phyloP scores from a whole-genome alignment of 257 asterid genomes.

The Jacaranda copaia region DNA sequence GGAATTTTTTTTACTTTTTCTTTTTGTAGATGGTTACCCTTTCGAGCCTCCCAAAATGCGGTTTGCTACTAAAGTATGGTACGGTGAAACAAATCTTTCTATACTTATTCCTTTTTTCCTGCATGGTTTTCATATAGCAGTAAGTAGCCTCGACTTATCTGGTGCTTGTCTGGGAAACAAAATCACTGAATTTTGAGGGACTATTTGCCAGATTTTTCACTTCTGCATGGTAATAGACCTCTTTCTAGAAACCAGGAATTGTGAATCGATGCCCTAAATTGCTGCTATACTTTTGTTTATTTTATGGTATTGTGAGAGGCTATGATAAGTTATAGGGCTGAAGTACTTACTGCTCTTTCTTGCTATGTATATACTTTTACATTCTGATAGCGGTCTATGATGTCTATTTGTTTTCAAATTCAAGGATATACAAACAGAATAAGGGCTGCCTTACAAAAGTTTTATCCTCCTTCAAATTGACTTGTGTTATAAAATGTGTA shows the following conservation, averaged over 20 bases:
- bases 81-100: constrained; percentile 45
- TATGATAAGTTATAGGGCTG: background rate
- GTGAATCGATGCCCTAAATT: background rate
- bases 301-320: background rate
- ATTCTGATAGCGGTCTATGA: background rate
- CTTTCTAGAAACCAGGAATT: background rate
- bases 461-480: constrained; percentile 9
- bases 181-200: background rate
- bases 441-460: background rate
- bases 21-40: constrained; percentile 90
- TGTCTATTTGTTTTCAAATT: background rate
- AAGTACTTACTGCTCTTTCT: background rate
- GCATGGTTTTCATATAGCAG: constrained; percentile 15
- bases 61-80: constrained; percentile 96
- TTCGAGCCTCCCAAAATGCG: constrained; percentile 96
- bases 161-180: constrained; percentile 23
- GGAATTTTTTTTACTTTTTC: background rate
- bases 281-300: background rate
- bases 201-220: background rate
- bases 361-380: background rate
- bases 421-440: background rate
- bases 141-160: constrained; percentile 21
- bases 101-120: constrained; percentile 28
- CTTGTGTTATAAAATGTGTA: background rate
- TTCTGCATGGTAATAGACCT: background rate